Evolutionary conservation across 148 eudicot genomes (phyloP).

Genomic region (Silene conica): DNA sequence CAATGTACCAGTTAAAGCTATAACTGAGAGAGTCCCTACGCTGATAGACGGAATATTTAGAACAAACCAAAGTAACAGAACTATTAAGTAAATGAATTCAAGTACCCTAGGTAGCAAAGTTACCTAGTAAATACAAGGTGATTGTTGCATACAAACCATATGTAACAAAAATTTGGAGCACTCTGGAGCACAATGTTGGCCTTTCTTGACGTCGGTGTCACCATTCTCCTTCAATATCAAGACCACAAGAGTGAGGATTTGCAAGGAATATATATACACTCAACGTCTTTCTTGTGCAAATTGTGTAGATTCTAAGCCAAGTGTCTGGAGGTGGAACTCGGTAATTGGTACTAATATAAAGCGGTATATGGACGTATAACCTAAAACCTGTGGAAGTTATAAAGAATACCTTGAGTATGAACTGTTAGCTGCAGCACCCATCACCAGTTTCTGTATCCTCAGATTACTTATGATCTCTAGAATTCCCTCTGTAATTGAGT

Average conservation of each 20-base stretch:
- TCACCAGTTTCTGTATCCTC: constrained; percentile 14
- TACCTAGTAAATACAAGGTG: constrained; percentile 4
- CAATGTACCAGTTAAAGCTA: neutral
- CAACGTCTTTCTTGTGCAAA: neutral
- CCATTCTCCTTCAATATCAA: neutral
- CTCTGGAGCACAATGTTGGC: constrained; percentile 5
- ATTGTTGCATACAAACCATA: constrained; percentile 16
- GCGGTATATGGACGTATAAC: neutral
- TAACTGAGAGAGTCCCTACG: neutral
- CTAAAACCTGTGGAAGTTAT: neutral
- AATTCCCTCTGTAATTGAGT: constrained; percentile 14
- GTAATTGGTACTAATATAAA: neutral
- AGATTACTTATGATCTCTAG: neutral
- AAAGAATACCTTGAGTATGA: constrained; percentile 8
- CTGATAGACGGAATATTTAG: too few species aligned
- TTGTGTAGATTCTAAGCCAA: neutral
- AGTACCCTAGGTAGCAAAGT: neutral
- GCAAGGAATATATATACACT: neutral
- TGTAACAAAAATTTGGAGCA: constrained; percentile 17
- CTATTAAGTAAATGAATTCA: neutral
- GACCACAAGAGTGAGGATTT: neutral
- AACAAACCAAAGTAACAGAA: neutral
- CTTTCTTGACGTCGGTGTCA: constrained; percentile 1
- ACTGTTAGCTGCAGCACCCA: constrained; percentile 20
- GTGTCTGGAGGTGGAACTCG: neutral